phyloP scores from a whole-genome alignment of 192 early-diverging fungal genomes.

The Chytriomyces sp. region DNA sequence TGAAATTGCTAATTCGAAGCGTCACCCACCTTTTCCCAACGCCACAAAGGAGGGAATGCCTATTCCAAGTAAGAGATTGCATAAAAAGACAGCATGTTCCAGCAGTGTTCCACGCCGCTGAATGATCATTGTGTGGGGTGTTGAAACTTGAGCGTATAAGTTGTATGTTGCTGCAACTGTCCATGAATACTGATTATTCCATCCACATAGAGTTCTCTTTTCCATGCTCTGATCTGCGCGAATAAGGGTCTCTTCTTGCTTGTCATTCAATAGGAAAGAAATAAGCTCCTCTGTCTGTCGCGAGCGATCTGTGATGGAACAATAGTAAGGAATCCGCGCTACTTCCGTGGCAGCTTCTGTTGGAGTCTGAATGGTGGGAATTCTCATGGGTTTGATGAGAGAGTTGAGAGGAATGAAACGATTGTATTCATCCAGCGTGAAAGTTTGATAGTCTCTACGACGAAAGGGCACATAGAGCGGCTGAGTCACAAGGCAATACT shows the following conservation, averaged over 20 bases:
- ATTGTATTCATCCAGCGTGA: conserved; percentile 42
- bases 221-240: conserved; percentile 4
- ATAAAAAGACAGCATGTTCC: conserved; percentile 44
- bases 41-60: conserved; percentile 42
- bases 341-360: conserved; percentile 32
- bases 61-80: conserved; percentile 36
- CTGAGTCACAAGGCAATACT: not conserved
- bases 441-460: conserved; percentile 30
- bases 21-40: conserved; percentile 32
- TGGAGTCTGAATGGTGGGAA: conserved; percentile 10
- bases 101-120: conserved; percentile 27
- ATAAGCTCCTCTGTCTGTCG: conserved; percentile 6
- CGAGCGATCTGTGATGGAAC: not conserved
- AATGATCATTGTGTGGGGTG: conserved; percentile 38
- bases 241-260: conserved; percentile 13
- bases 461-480: conserved; percentile 33
- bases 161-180: conserved; percentile 16
- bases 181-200: conserved; percentile 6
- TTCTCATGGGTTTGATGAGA: conserved; percentile 30
- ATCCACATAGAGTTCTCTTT: not conserved
- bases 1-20: not conserved
- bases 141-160: conserved; percentile 32
- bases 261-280: conserved; percentile 13
- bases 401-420: conserved; percentile 35
- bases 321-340: conserved; percentile 34